phyloP scores from a whole-genome alignment of 768 basidiomycete species.

The Lyophyllum decastes region DNA sequence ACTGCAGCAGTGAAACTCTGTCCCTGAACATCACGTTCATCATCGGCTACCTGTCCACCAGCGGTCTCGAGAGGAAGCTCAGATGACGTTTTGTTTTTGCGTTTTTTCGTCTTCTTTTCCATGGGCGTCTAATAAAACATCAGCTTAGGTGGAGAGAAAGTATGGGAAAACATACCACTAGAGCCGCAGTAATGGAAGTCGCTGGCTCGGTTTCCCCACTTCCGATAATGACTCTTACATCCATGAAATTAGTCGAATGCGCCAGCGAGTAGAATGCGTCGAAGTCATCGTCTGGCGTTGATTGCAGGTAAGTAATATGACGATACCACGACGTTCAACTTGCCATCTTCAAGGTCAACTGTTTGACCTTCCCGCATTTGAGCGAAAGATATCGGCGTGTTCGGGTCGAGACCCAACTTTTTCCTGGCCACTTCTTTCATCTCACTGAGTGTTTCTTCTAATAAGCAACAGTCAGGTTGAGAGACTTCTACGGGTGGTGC shows the following conservation, averaged over 20 bases:
- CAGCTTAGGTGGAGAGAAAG: background rate
- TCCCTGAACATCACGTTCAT: background rate
- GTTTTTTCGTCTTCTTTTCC: conserved; percentile 19
- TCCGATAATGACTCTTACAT: conserved; percentile 40
- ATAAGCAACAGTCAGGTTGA: background rate
- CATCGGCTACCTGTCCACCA: background rate
- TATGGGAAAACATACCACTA: conserved; percentile 1
- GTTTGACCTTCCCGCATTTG: conserved; percentile 55
- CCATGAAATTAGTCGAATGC: conserved; percentile 29
- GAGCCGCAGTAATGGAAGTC: background rate
- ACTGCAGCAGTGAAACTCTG: background rate
- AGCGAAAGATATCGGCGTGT: conserved; percentile 35
- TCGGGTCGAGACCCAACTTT: conserved; percentile 55
- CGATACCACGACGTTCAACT: conserved; percentile 15
- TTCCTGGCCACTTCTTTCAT: conserved; percentile 57
- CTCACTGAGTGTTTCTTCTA: conserved; percentile 64
- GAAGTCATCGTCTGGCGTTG: conserved; percentile 70
- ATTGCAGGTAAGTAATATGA: conserved; percentile 1
- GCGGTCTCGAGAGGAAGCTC: background rate
- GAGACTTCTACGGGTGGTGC: background rate
- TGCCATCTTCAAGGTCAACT: conserved; percentile 81
- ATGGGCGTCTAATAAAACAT: conserved; percentile 1
- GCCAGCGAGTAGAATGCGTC: conserved; percentile 64
- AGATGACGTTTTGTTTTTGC: conserved; percentile 1
- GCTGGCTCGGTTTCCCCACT: conserved; percentile 2